Evolutionary conservation across 2,329 filamentous ascomycete species (phyloP), one percentile per base, ranked within the genome.

Genomic region (Fusarium piperis): DNA sequence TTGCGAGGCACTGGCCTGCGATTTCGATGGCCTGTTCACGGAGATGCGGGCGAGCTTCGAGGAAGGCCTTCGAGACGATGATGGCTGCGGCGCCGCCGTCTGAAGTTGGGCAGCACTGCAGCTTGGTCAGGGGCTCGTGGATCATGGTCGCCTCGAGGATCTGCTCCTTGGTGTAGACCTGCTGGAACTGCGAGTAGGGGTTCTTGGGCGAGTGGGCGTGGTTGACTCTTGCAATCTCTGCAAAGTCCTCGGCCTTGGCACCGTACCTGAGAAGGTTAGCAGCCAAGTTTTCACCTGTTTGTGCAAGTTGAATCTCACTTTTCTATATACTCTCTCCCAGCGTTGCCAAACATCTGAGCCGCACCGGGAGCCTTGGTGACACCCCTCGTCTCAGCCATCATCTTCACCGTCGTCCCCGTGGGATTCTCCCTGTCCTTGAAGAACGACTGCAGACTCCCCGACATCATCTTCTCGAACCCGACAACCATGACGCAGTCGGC

Each of bases 381-480:
- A 1, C 95, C 95, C 58, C 94, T 85, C 1, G 94, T 97, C 77
- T 90, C 90, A 62, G 88, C 89, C 93, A 97, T 95, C 89, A 97
- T 94, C 80, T 88, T 85, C 52, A 85, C 85, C 0, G 91, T 89
- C 5, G 92, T 93, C 39, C 90, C 92, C 0, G 90, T 92, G 3
- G 95, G 95, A 78, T 92, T 95, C 74, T 91, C 89, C 28, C 95
- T 88, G 80, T 98, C 95, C 75, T 95, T 91, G 85, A 93, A 98
- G 84, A 93, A 92, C 63, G 85, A 89, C 84, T 95, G 91, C 73
- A 98, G 85, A 74, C 91, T 93, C n/a, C 95, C 95, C 0, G 93
- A 92, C 84, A 92, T 95, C 95, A 98, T 98, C 90, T 98, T 98
- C 87, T 98, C 96, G 77, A 98, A 98, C 5, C 95, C 96, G 20